Conservation (phyloP, 352 stramenopile species). For the Globisporangium radiosum region DNA sequence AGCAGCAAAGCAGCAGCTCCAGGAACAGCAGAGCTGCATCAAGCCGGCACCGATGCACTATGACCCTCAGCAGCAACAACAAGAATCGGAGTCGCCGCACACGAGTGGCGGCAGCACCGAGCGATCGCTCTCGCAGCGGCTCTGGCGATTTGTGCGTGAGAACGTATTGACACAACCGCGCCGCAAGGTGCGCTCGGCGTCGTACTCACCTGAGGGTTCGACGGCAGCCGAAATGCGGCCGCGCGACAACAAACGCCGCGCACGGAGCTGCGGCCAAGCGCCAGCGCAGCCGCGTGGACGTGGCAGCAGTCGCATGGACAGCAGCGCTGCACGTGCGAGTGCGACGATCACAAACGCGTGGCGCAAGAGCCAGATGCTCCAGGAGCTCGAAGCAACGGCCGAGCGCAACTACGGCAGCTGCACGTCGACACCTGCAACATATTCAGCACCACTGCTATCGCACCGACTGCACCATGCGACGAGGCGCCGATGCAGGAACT, state of each 20-base stretch:
- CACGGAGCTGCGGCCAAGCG: constrained; percentile 7
- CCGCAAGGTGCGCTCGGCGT: constrained; percentile 11
- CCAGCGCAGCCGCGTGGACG: neutral
- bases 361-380: constrained; percentile 33
- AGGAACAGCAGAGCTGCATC: no score
- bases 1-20: neutral
- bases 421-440: constrained; percentile 3
- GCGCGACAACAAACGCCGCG: constrained; percentile 10
- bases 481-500: constrained; percentile 39
- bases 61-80: neutral
- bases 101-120: neutral
- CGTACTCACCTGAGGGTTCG: constrained; percentile 5
- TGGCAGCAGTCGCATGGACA: neutral
- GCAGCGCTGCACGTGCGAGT: neutral
- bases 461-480: constrained; percentile 15
- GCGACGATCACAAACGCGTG: constrained; percentile 14
- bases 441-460: neutral
- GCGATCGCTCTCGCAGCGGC: constrained; percentile 8
- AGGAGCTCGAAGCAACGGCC: constrained; percentile 29
- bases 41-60: no score
- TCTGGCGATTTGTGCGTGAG: constrained; percentile 12
- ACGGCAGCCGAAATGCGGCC: neutral
- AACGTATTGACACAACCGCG: neutral
- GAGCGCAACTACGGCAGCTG: neutral
- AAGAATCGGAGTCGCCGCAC: neutral